phyloP scores from a whole-genome alignment of 1,139 yeast species.

The Casaregolazyma suthepensis region DNA sequence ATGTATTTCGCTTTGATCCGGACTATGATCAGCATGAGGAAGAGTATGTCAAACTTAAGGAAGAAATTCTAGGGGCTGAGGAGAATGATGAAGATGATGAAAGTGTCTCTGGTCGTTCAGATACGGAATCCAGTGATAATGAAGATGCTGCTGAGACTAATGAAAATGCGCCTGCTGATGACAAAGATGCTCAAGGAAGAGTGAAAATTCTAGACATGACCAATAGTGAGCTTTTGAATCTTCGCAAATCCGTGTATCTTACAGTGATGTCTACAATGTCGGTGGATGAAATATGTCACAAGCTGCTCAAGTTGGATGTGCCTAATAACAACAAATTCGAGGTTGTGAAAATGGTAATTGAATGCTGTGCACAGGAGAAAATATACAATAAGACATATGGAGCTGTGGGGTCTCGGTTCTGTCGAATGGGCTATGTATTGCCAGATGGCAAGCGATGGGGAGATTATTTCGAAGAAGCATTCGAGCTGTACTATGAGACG shows the following conservation, averaged over 20 bases:
- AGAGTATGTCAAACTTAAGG: constrained; percentile 36
- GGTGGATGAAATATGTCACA: constrained; percentile 90
- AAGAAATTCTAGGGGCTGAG: constrained; percentile 43
- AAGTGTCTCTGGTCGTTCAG: constrained; percentile 22
- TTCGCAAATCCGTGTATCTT: constrained; percentile 70
- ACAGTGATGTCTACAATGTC: constrained; percentile 91
- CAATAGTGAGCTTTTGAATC: constrained; percentile 52
- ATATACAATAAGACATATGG: constrained; percentile 86
- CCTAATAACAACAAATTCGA: constrained; percentile 33
- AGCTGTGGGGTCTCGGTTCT: constrained; percentile 63
- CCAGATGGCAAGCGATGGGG: constrained; percentile 43
- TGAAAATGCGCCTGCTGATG: constrained; percentile 19
- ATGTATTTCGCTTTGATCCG: constrained; percentile 48
- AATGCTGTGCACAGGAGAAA: constrained; percentile 82
- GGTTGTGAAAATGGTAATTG: constrained; percentile 69
- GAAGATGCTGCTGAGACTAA: constrained; percentile 17
- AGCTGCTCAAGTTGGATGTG: constrained; percentile 45
- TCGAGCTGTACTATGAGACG: constrained; percentile 49
- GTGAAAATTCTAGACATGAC: constrained; percentile 57
- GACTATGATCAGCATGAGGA: constrained; percentile 48
- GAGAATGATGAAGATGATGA: constrained; percentile 22
- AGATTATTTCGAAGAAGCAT: constrained; percentile 45
- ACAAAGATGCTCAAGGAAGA: constrained; percentile 10
- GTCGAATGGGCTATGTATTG: constrained; percentile 36
- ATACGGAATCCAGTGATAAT: constrained; percentile 18